These are phyloP conservation scores for Penicillium angulare DNA, from an alignment of 495 filamentous ascomycete species.

Conservation along the genomic window DNA sequence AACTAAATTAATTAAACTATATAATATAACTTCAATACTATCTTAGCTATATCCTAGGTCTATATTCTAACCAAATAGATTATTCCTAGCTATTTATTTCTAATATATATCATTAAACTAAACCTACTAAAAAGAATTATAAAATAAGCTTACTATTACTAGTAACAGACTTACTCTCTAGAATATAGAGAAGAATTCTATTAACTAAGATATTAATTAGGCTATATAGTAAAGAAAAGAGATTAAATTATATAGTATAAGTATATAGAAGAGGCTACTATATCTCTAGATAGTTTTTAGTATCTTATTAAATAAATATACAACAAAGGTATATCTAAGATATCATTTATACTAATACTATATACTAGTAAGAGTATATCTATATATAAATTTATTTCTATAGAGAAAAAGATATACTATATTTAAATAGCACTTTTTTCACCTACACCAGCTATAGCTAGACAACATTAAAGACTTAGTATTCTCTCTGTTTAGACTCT, in stretches of 20 bases:
- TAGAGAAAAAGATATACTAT: neutral
- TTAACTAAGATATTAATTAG: neutral
- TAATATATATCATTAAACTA: neutral
- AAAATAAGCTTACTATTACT: too few relatives aligned
- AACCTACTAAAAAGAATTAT: neutral
- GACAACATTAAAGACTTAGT: too few relatives aligned
- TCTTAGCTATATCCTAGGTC: neutral
- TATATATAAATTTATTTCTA: too few relatives aligned
- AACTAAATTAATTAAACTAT: too few relatives aligned
- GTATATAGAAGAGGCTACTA: neutral
- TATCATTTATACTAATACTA: too few relatives aligned
- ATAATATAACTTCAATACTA: too few relatives aligned
- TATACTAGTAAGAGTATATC: too few relatives aligned
- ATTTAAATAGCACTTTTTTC: neutral
- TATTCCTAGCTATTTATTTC: too few relatives aligned
- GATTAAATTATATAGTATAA: neutral
- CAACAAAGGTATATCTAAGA: too few relatives aligned
- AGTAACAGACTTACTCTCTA: neutral
- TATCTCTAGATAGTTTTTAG: neutral
- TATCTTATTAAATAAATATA: neutral
- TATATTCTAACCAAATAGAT: too few relatives aligned
- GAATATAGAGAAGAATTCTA: neutral
- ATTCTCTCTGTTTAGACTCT: too few relatives aligned
- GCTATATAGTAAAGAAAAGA: neutral
- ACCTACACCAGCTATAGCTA: neutral